Base-by-base conservation (phyloP, 106 monocot genomes). In the Platanthera zijinensis region DNA sequence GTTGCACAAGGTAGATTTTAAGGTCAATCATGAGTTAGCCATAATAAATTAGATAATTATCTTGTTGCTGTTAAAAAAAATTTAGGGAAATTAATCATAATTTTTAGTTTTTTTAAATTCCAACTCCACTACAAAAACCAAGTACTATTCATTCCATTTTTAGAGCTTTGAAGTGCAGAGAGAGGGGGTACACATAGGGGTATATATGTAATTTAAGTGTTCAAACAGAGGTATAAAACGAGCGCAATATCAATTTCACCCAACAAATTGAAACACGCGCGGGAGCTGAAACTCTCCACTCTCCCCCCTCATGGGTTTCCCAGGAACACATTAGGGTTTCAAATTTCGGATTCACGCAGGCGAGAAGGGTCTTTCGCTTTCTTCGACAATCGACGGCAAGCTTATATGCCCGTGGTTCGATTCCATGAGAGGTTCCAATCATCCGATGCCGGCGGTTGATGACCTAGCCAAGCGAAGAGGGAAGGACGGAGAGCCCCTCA, bases 391-490 rank as follows among this genome's bases (percentile, higher is more conserved):
- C 48, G 12, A 54, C 45, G 8, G 28, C 15, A 14, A 8, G 54
- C 39, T 75, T 14, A 14, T 17, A 17, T 56, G 54, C 49, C 17
- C 13, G 8, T 45, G 54, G 51, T 45, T n/a, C 74, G 17, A 15
- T 13, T 53, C 51, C 50, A 10, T 3, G 14, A 22, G 21, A 10
- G 51, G 51, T 50, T 72, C 46, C 3, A 13, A 19, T 0, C 17
- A 53, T 54, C 25, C 52, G 32, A 87, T 83, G 90, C 72, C 85
- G 13, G 56, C 72, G 10, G 67, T 63, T 10, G 84, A 84, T 39
- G 66, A 49, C 46, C 85, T 80, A 71, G 73, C 22, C 9, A 91
- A 86, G 88, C 69, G 84, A 69, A 88, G 77, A 45, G 83, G 64
- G 6, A 80, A 61, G 74, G 84, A 57, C 5, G 22, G 76, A 28